These are phyloP conservation scores for Pseudotulostoma volvatum DNA, from an alignment of 495 filamentous ascomycete species.

Conservation along the genomic window DNA sequence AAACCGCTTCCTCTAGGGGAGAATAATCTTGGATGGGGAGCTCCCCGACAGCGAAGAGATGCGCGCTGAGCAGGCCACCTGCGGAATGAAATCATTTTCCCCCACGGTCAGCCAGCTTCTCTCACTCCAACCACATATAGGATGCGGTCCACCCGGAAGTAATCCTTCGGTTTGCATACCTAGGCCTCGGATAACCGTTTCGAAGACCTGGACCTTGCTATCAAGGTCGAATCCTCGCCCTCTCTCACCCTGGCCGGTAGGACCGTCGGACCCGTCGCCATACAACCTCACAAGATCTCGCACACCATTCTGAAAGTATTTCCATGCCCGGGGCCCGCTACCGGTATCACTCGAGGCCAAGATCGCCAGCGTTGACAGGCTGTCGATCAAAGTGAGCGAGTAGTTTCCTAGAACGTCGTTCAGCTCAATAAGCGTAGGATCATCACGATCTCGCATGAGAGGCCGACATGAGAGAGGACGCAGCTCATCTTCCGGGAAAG, in stretches of 20 bases:
- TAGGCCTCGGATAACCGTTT: conserved; percentile 87
- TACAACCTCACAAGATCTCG: conserved; percentile 67
- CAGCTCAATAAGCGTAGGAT: conserved; percentile 68
- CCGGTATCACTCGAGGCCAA: conserved; percentile 52
- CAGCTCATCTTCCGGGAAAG: conserved; percentile 95
- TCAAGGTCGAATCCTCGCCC: conserved; percentile 87
- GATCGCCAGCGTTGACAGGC: conserved; percentile 82
- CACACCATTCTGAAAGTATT: conserved; percentile 69
- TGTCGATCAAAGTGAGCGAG: conserved; percentile 88
- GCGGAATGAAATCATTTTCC: neutral
- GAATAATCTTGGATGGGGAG: conserved; percentile 67
- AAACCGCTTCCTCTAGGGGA: conserved; percentile 23
- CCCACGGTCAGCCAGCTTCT: neutral
- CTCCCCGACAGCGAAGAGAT: conserved; percentile 81
- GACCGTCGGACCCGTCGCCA: conserved; percentile 61
- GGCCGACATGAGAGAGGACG: conserved; percentile 75
- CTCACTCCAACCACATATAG: too few relatives aligned
- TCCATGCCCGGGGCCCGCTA: conserved; percentile 41
- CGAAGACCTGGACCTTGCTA: conserved; percentile 96
- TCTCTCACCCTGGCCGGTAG: conserved; percentile 51
- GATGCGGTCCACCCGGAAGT: too few relatives aligned
- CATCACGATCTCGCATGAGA: conserved; percentile 61
- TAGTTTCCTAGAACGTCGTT: conserved; percentile 97
- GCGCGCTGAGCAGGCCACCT: conserved; percentile 76
- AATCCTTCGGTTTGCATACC: conserved; percentile 28